phyloP scores from a whole-genome alignment of 23 red algal genomes.

The Gracilaria domingensis region DNA sequence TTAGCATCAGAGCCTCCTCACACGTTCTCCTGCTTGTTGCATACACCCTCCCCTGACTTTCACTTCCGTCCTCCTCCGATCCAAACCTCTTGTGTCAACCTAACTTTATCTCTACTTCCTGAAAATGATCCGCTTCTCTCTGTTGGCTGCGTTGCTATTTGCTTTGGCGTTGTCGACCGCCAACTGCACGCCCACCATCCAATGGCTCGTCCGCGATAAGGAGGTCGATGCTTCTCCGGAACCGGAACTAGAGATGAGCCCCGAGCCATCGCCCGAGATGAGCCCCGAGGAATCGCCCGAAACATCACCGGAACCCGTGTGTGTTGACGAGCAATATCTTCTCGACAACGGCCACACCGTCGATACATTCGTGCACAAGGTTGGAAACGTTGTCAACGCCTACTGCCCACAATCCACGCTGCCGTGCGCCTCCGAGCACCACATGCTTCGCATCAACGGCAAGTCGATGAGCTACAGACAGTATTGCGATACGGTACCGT shows the following conservation, averaged over 20 bases:
- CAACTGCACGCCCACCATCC: background rate
- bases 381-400: background rate
- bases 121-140: background rate
- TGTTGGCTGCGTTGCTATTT: background rate
- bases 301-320: conserved; percentile 5
- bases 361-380: conserved; percentile 36
- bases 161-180: background rate
- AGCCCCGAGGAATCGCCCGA: conserved; percentile 1
- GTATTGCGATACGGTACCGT: background rate
- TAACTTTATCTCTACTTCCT: background rate
- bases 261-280: background rate
- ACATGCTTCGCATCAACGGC: conserved; percentile 25
- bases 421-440: conserved; percentile 21
- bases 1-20: background rate
- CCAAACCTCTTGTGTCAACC: background rate
- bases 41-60: background rate
- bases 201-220: background rate
- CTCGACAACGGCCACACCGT: background rate
- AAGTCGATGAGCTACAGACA: conserved; percentile 25
- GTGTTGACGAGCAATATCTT: conserved; percentile 38
- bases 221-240: background rate
- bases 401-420: conserved; percentile 30
- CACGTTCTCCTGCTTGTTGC: background rate
- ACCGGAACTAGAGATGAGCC: background rate
- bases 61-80: background rate